Evolutionary conservation across 495 filamentous ascomycete genomes (phyloP), one percentile per base, ranked within the genome.

Genomic region (Aspergillus kassunensis): DNA sequence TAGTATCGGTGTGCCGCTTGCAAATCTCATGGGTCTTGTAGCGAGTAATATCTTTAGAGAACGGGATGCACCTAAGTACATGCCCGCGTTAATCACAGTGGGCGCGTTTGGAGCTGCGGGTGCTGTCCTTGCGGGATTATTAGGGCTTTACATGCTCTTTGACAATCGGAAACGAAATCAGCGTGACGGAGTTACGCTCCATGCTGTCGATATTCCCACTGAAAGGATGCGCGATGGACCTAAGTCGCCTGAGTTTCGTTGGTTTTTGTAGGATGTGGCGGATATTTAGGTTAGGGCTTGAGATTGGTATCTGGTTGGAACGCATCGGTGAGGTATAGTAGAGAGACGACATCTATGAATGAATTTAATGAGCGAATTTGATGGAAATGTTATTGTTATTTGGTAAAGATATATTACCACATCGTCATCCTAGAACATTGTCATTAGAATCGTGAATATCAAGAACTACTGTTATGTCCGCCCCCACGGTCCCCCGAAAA

Each of bases 21-120:
- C 87, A 2, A 91, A 91, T 41, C 68, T 90, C n/a, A 90, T 90
- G 87, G 88, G 88, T 13, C 64, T 92, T 4, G 86, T 91, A 2
- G 74, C 74, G 12, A 82, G 78, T 44, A 89, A 91, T 57, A 83
- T 89, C 56, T 92, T 92, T 71, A 80, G 79, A n/a, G 69, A 70
- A 11, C 64, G 85, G 54, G 85, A 89, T 55, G 77, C 79, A 13
- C 88, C 88, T 0, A 84, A 88, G 54, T 91, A 92, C 52, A 74
- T 84, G 29, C 86, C 87, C 0, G 87, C 88, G 0, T 65, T 90
- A 46, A 78, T 83, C 40, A 90, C 86, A 0, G 87, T 87, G 1
- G 87, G 83, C 1, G 81, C 79, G 4, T 90, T 90, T 60, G 87
- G 88, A 0, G 88, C 77, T 0, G 70, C 70, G 0, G 88, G 88